Base-by-base conservation (phyloP, 2,329 filamentous ascomycete genomes). In the Botryosphaeria agaves region DNA sequence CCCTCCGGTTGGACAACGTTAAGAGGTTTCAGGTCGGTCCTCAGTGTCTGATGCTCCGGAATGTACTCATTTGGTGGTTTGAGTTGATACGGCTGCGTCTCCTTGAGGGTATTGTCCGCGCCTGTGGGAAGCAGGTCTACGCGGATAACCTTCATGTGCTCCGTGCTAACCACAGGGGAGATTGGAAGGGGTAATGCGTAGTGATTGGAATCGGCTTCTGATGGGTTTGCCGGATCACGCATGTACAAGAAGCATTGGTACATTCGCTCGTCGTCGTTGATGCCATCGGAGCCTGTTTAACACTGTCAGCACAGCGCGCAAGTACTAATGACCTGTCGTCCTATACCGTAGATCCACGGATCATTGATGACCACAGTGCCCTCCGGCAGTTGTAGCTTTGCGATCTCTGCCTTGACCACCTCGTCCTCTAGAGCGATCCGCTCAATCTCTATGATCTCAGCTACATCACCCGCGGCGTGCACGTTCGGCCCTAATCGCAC, bases 61-160 rank as follows among this genome's bases (percentile, higher is more conserved):
- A 75, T 64, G 40, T 78, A 78, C 44, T 81, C 76, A 42, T 76
- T 71, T 2, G 64, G 54, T 30, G 67, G 65, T 39, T 64, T 57
- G 2, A 70, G 56, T 46, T 68, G 64, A 53, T 69, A 74, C 4
- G 70, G 65, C 29, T 60, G 54, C 1, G 67, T 57, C 3, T 64
- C 59, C 35, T 64, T 66, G 35, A 64, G 57, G 5, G 62, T 67
- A 32, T 67, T 61, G 45, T 78, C 75, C 4, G 57, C 61, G 2
- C 77, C 76, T 3, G 72, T 79, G 1, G 77, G 76, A 3, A 82
- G 50, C 33, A 69, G 59, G 43, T 83, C 76, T 38, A 83, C 76
- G 7, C 76, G 67, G 27, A 77, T 62, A 21, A 83, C 62, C 42
- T 74, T 69, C 53, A 69, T 66, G 2, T 62, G 70, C 24, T 63